Evolutionary conservation across 2,329 filamentous ascomycete species (phyloP).

Genomic region (Penicillium sp.): DNA sequence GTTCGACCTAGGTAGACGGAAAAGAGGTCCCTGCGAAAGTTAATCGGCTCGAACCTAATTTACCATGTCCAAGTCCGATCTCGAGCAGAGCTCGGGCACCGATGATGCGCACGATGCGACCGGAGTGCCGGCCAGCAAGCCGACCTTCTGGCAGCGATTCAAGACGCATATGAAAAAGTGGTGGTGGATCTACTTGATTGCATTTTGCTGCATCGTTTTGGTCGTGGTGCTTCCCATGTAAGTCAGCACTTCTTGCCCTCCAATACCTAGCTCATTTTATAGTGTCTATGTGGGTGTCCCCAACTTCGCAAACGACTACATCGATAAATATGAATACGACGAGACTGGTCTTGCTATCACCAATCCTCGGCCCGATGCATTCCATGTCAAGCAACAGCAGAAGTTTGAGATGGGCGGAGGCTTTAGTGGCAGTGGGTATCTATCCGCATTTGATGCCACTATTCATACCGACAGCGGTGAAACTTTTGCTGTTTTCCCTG

Average conservation of each 20-base stretch:
- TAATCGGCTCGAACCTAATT: background rate
- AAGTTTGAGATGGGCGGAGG: constrained; percentile 15
- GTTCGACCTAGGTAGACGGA: no score
- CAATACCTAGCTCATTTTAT: background rate
- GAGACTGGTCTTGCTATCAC: constrained; percentile 21
- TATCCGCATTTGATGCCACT: constrained; percentile 21
- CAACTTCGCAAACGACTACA: constrained; percentile 21
- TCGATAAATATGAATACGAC: constrained; percentile 22
- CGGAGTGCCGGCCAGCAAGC: constrained; percentile 5
- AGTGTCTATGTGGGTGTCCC: constrained; percentile 25
- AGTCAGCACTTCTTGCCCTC: background rate
- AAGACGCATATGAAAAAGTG: constrained; percentile 23
- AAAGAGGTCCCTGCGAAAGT: background rate
- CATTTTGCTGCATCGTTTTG: constrained; percentile 16
- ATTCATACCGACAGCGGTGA: constrained; percentile 13
- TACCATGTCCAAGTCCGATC: constrained; percentile 18
- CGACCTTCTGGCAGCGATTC: constrained; percentile 19
- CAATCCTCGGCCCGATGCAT: constrained; percentile 20
- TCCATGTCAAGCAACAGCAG: constrained; percentile 21
- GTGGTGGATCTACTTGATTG: constrained; percentile 25
- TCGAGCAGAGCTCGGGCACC: constrained; percentile 13
- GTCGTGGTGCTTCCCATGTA: constrained; percentile 23
- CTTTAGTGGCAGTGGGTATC: constrained; percentile 20
- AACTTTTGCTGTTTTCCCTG: constrained; percentile 16
- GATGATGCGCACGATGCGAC: background rate